Evolutionary conservation across 345 rosid species (phyloP).

Genomic region (Salix purpurea): DNA sequence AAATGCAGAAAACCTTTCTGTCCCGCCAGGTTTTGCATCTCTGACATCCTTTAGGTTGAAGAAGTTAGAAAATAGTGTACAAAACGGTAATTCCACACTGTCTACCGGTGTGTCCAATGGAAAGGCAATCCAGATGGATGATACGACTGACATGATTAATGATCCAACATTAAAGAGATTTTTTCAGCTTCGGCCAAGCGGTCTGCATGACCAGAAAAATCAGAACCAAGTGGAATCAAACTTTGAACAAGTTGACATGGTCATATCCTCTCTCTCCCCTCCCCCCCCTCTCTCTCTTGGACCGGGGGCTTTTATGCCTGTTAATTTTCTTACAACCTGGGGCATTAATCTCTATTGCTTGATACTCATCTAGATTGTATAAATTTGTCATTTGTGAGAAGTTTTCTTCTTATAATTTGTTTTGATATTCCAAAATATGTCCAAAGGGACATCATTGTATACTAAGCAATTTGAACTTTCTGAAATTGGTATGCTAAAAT

Average conservation of each 20-base stretch:
- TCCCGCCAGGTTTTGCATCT: conserved; percentile 42
- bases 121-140: conserved; percentile 5
- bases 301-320: not conserved
- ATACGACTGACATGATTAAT: not conserved
- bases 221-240: conserved; percentile 15
- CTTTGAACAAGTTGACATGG: conserved; percentile 20
- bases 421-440: too few species aligned
- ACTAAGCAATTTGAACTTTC: too few species aligned
- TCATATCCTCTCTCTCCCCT: not conserved
- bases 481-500: not conserved
- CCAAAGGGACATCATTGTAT: too few species aligned
- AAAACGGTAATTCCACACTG: not conserved
- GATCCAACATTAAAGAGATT: conserved; percentile 14
- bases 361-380: too few species aligned
- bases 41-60: conserved; percentile 40
- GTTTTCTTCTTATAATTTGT: too few species aligned
- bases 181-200: conserved; percentile 32
- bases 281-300: not conserved
- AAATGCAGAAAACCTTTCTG: not conserved
- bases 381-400: too few species aligned
- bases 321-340: not conserved
- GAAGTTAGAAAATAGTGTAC: conserved; percentile 26
- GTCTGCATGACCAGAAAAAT: conserved; percentile 21
- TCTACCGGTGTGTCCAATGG: conserved; percentile 2
- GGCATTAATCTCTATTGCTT: not conserved